Conservation (phyloP, 139 green algal species). For the Micractinium conductrix region DNA sequence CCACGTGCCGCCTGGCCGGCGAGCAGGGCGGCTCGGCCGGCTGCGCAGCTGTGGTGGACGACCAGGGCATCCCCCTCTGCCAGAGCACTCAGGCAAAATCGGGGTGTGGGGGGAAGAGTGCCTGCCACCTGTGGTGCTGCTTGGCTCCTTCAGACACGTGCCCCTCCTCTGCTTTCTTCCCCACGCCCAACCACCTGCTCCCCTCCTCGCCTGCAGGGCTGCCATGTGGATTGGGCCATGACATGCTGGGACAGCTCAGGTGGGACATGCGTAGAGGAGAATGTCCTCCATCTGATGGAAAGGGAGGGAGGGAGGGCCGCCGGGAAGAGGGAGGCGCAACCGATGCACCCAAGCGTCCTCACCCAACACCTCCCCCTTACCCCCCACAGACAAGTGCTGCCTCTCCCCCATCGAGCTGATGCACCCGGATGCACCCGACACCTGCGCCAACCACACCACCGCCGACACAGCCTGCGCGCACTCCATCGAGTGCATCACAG, state of each 20-base stretch:
- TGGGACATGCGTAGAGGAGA: too few species aligned
- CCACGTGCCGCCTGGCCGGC: not conserved
- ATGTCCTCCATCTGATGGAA: too few species aligned
- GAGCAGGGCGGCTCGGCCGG: not conserved
- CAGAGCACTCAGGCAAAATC: not conserved
- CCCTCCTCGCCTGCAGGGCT: constrained; percentile 11
- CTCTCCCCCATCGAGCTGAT: not conserved
- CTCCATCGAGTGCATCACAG: not conserved
- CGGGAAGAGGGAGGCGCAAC: too few species aligned
- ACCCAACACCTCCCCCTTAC: too few species aligned
- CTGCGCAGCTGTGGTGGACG: not conserved
- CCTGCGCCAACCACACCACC: not conserved
- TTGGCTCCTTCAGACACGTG: not conserved
- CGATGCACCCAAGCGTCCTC: too few species aligned
- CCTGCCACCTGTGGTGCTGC: not conserved
- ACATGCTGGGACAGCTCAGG: not conserved
- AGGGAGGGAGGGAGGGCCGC: too few species aligned
- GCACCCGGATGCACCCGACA: not conserved
- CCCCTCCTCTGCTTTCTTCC: not conserved
- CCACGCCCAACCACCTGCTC: too few species aligned
- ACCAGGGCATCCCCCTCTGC: not conserved
- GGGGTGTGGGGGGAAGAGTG: not conserved
- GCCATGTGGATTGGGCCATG: not conserved
- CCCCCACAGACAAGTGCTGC: not conserved
- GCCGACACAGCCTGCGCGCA: not conserved